Conservation (phyloP, 768 basidiomycete genomes). For the Boletales sp. region DNA sequence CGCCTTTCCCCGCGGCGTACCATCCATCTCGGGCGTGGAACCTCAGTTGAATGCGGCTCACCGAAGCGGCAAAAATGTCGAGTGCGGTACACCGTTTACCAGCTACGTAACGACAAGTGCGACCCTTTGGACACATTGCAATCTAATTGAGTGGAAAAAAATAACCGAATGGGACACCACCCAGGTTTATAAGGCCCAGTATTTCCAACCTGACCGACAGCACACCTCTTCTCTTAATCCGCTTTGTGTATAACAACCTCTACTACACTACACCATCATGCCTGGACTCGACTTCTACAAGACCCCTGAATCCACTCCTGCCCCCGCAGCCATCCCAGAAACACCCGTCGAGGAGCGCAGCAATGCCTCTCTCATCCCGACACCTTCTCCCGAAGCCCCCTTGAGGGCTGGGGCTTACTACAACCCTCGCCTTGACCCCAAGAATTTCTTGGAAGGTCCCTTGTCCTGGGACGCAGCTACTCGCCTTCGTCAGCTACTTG, state of each 20-base stretch:
- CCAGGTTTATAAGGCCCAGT: constrained; percentile 20
- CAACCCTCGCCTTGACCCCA: constrained; percentile 66
- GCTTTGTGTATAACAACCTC: constrained; percentile 20
- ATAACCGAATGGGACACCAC: constrained; percentile 9
- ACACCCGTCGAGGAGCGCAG: constrained; percentile 5
- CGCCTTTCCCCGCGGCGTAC: constrained; percentile 23
- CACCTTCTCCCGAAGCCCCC: constrained; percentile 9
- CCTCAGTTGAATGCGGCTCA: not conserved
- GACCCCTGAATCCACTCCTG: constrained; percentile 8
- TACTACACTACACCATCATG: constrained; percentile 20
- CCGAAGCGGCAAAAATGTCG: constrained; percentile 9
- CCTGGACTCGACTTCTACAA: constrained; percentile 35
- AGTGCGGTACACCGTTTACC: constrained; percentile 9
- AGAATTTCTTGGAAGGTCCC: constrained; percentile 65
- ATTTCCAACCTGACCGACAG: not conserved
- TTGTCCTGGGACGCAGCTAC: constrained; percentile 67
- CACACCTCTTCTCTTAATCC: constrained; percentile 12
- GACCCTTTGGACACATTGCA: constrained; percentile 21
- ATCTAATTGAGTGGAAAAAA: constrained; percentile 10
- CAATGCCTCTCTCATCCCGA: not conserved
- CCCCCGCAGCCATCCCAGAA: not conserved
- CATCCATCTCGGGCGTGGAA: constrained; percentile 8
- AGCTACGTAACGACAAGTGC: constrained; percentile 19
- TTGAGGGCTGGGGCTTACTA: constrained; percentile 42
- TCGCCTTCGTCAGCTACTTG: constrained; percentile 65